Base-by-base conservation (phyloP, 192 early-diverging fungal species). In the Linnemannia elongata region DNA sequence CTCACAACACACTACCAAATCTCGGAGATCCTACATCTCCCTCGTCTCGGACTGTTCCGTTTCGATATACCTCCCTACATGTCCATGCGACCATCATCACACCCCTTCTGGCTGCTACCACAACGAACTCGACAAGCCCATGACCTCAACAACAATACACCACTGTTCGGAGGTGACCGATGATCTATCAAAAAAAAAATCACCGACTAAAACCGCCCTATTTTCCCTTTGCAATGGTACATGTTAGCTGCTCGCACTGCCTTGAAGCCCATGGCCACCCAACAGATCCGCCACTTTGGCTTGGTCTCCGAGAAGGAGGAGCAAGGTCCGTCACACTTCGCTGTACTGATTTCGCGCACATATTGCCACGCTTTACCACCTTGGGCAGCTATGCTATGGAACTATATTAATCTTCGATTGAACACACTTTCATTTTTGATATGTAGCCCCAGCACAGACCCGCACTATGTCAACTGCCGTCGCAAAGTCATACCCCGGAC, bases 401-500 rank as follows among this genome's bases (percentile, higher is more conserved):
- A 18, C 7, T 39, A 10, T 30, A 30, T 27, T 44, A 49, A 66
- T 30, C 60, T 33, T 71, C 22, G 0, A 42, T 41, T 33, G 60
- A n/a, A 60, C n/a, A 10, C 55, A 8, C n/a, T 18, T 24, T 49
- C 0, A 20, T 39, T 49, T 39, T 5, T 20, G 5, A 35, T 33
- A 13, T 15, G 17, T 66, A 66, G 71, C 69, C 57, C 60, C 79
- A 63, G 79, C 27, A 75, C 85, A 87, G 72, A 87, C 24, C 66
- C 79, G 85, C 33, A 52, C 70, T 68, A 87, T 87, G 85, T 87
- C 85, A 81, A 81, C 85, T 71, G 85, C 85, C 38, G 72, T 87
- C 66, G 44, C 85, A 78, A 87, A 87, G 80, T 81, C 85, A 81
- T 87, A 87, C 80, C 85, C 85, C 55, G 85, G 85, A 78, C 85